Evolutionary conservation across 1,139 yeast species (phyloP), one percentile per base, ranked within the genome.

Genomic region (Taphrina flavorubra): DNA sequence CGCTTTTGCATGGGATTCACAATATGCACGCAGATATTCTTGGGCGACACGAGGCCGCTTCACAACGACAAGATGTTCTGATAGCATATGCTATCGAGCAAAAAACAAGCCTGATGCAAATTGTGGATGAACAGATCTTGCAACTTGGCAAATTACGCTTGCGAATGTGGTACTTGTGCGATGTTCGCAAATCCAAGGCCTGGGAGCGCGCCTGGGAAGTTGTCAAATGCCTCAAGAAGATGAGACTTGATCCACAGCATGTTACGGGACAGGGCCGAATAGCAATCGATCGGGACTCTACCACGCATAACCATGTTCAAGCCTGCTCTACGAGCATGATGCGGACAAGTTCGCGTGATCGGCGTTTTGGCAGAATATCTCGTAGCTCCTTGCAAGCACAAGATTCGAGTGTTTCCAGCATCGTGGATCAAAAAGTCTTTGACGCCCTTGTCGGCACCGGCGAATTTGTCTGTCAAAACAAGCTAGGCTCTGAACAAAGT

Each of bases 151-250:
- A 63, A 37, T 10, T 55, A 11, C 60, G 67, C 13, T 49, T 63
- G n/a, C 47, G 53, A 20, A 65, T 65, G 68, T 65, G 68, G 68
- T 65, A 65, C 44, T 14, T 58, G 6, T 18, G 51, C 42, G 68
- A 65, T 16, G 46, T 65, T n/a, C 59, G 63, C 36, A 47, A 39
- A 6, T 25, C 57, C 51, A 65, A 57, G 39, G 51, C 51, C 18
- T 65, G 68, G 68, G 39, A 57, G 6, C 68, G 42, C 18, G 49
- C 68, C 31, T 57, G 63, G 58, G 68, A 65, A 31, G 68, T 65
- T 10, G 60, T 59, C 49, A 57, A 58, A 34, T 47, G 63, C 25
- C 58, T 65, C 11, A 37, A 55, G 11, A 56, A 39, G 10, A 63
- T 63, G 67, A 42, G n/a, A 13, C 47, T 34, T 14, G 49, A 1